Conservation (phyloP, 2,329 filamentous ascomycete species). For the Phaeophleospora eucalypticola region DNA sequence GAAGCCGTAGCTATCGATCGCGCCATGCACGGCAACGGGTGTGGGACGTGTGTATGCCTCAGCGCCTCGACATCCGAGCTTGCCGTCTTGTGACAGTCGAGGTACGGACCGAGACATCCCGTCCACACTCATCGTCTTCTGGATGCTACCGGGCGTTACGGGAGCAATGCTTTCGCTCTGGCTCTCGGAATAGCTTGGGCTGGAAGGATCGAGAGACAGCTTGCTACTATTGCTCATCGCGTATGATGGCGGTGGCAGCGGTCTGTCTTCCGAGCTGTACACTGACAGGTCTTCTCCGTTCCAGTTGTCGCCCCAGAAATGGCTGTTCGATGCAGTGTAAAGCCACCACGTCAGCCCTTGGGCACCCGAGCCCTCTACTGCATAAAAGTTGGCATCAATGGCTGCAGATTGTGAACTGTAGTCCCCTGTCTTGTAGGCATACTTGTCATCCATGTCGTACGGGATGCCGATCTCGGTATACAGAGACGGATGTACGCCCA, state of each 20-base stretch:
- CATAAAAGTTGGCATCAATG: constrained; percentile 94
- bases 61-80: constrained; percentile 72
- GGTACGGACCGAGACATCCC: constrained; percentile 34
- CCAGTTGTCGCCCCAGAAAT: constrained; percentile 89
- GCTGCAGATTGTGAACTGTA: constrained; percentile 89
- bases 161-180: constrained; percentile 49
- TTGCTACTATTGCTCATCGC: constrained; percentile 45
- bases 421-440: constrained; percentile 92
- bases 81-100: constrained; percentile 3
- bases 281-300: constrained; percentile 97
- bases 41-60: constrained; percentile 89
- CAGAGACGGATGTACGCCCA: constrained; percentile 82
- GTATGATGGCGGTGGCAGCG: constrained; percentile 47
- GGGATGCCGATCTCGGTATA: constrained; percentile 96
- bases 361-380: constrained; percentile 74
- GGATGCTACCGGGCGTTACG: constrained; percentile 72
- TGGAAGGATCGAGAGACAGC: constrained; percentile 46
- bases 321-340: constrained; percentile 78
- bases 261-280: constrained; percentile 75
- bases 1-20: constrained; percentile 69
- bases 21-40: constrained; percentile 70
- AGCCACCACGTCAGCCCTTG: constrained; percentile 89
- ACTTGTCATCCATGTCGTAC: constrained; percentile 96
- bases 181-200: constrained; percentile 53
- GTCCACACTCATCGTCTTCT: constrained; percentile 62